Evolutionary conservation across 495 filamentous ascomycete species (phyloP).

Genomic region (Mycothermus thermophilus): DNA sequence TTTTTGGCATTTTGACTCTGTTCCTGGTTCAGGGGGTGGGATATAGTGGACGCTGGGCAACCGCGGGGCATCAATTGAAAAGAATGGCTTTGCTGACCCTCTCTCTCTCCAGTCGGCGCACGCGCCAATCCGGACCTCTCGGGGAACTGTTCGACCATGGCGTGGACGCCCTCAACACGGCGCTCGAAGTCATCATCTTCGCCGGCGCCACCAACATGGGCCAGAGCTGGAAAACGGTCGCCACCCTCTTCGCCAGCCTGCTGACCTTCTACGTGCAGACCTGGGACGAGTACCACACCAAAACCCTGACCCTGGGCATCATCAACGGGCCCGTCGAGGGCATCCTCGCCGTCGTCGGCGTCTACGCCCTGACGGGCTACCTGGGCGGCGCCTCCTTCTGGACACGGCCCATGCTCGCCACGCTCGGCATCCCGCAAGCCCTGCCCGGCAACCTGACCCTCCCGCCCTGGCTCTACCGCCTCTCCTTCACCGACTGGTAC

Average conservation of each 20-base stretch:
- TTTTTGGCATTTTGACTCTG: too few relatives aligned
- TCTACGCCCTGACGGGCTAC: slow-evolving; percentile 76
- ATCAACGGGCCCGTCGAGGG: slow-evolving; percentile 94
- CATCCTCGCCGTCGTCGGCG: slow-evolving; percentile 64
- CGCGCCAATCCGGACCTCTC: slow-evolving; percentile 79
- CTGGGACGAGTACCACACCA: slow-evolving; percentile 98
- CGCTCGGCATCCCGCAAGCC: slow-evolving; percentile 52
- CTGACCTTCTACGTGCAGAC: slow-evolving; percentile 96
- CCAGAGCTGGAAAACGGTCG: slow-evolving; percentile 77
- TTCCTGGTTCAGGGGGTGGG: too few relatives aligned
- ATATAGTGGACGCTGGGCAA: too few relatives aligned
- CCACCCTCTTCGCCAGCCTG: slow-evolving; percentile 57
- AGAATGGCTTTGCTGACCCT: slow-evolving; percentile 1
- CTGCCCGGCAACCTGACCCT: slow-evolving; percentile 41
- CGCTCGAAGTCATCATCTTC: slow-evolving; percentile 86
- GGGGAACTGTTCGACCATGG: slow-evolving; percentile 97
- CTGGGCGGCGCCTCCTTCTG: slow-evolving; percentile 85
- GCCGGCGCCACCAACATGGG: slow-evolving; percentile 83
- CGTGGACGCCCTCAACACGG: slow-evolving; percentile 91
- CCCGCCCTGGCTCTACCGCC: slow-evolving; percentile 53
- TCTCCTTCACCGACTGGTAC: slow-evolving; percentile 84
- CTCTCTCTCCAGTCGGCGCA: slow-evolving; percentile 49
- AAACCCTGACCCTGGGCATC: slow-evolving; percentile 81
- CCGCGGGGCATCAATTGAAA: neutral
- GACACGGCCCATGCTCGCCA: slow-evolving; percentile 65